A percentile compares a stretch with the other conserved stretches of the same genome.
Conservation (phyloP, 257 asterid species). For the Solanum pinnatisectum region DNA sequence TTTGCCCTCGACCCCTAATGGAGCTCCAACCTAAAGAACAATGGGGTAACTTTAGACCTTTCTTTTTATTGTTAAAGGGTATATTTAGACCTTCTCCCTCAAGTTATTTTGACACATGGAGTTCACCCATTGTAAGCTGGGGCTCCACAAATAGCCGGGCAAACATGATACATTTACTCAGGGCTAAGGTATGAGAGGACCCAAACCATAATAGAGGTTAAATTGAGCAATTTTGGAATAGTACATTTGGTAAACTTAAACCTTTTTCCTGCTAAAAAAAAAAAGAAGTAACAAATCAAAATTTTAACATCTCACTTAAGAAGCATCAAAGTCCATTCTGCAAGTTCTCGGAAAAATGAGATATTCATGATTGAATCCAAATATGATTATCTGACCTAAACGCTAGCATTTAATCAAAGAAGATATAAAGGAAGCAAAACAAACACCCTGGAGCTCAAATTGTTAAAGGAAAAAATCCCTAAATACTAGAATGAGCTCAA, state of each 20-base stretch:
- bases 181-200: not conserved
- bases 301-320: not conserved
- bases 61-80: not conserved
- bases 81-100: not conserved
- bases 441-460: not conserved
- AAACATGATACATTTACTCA: not conserved
- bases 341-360: not conserved
- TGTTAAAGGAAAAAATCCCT: not conserved
- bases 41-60: not conserved
- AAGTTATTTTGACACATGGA: not conserved
- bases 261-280: not conserved
- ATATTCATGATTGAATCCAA: not conserved
- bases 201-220: not conserved
- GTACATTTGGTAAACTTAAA: not conserved
- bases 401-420: not conserved
- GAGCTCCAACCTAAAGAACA: not conserved
- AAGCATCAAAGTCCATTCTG: not conserved
- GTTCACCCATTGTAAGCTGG: not conserved
- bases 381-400: not conserved
- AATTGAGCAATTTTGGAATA: not conserved
- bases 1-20: not conserved
- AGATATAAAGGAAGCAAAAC: not conserved
- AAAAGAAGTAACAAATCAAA: not conserved
- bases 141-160: not conserved
- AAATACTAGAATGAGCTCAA: not conserved